Evolutionary conservation across 2,329 filamentous ascomycete genomes (phyloP), one percentile per base, ranked within the genome.

Genomic region (Hypoxylon sp.): DNA sequence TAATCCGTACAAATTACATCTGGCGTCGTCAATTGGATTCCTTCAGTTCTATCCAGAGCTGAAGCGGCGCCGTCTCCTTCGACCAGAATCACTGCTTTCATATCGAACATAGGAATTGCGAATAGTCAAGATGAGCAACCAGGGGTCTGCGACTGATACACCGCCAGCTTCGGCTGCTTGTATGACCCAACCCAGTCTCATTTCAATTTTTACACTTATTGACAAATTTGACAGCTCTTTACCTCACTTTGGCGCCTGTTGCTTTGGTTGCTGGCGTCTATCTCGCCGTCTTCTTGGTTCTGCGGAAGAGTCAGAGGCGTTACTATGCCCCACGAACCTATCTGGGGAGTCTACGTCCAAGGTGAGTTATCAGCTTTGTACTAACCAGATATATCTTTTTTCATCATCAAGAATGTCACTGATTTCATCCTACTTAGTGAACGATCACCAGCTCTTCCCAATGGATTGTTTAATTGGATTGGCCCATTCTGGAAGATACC

Each of bases 401-500:
- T 24, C 3, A 10, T 11, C n/a, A 19, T 9, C 11, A 9, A 46
- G 10, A 53, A 14, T 17, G 22, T 29, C 50, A 13, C 48, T 61
- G 29, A 53, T 60, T 63, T 58, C 39, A 55, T 31, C 52, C 56
- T 47, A 19, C n/a, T 55, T 60, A 87, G 85, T 70, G 83, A 89
- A 68, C 87, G 90, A 35, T 87, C 86, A 11, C 88, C 88, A 22
- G 76, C 82, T 1, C 83, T 91, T 0, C 88, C 90, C 2, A 83
- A 78, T 26, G 90, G 91, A 59, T 78, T 89, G 50, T 82, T 92
- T 74, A 88, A 91, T 73, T 94, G 92, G 92, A 80, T 94, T 64
- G 81, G 81, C 9, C 83, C 86, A 11, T 92, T 93, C 81, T 91
- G 88, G 82, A 87, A 86, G 73, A 86, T 88, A 47, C 86, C 87